Percentiles rank a stretch among this genome's conserved stretches.
Evolutionary conservation across 768 basidiomycete species (phyloP).

Genomic region (Suillus tomentosus): DNA sequence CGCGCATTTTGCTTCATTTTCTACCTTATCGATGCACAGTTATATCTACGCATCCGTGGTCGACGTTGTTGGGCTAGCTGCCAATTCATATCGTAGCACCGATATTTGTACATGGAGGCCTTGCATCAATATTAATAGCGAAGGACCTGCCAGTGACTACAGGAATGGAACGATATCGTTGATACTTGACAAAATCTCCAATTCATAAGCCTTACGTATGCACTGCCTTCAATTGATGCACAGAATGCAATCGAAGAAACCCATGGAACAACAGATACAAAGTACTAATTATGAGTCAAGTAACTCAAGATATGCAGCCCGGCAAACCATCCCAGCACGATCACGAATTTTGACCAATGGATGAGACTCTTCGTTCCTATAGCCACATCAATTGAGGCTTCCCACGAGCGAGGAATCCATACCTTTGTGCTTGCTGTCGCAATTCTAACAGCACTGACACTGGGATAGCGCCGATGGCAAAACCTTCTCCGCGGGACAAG

Average conservation of each 20-base stretch:
- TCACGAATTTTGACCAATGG: slow-evolving; percentile 69
- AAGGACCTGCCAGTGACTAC: background rate
- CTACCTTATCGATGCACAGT: background rate
- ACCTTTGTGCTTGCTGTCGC: slow-evolving; percentile 50
- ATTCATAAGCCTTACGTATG: background rate
- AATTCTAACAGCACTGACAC: slow-evolving; percentile 54
- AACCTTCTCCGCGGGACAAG: slow-evolving; percentile 73
- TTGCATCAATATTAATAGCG: background rate
- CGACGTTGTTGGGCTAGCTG: background rate
- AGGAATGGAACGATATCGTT: background rate
- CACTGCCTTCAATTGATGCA: background rate
- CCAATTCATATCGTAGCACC: background rate
- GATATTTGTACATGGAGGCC: background rate
- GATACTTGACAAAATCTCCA: background rate
- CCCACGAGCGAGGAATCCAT: slow-evolving; percentile 11
- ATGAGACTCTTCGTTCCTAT: slow-evolving; percentile 29
- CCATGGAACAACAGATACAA: background rate
- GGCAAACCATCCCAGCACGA: slow-evolving; percentile 53
- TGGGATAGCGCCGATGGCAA: slow-evolving; percentile 75
- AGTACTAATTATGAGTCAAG: slow-evolving; percentile 26
- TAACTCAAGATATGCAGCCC: slow-evolving; percentile 49
- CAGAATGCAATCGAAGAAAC: background rate
- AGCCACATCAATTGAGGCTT: background rate
- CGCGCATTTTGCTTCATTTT: slow-evolving; percentile 6
- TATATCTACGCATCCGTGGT: background rate